These are phyloP conservation scores for Chalciporus piperatoides DNA, from an alignment of 1,284 basidiomycete genomes.

Conservation along the genomic window DNA sequence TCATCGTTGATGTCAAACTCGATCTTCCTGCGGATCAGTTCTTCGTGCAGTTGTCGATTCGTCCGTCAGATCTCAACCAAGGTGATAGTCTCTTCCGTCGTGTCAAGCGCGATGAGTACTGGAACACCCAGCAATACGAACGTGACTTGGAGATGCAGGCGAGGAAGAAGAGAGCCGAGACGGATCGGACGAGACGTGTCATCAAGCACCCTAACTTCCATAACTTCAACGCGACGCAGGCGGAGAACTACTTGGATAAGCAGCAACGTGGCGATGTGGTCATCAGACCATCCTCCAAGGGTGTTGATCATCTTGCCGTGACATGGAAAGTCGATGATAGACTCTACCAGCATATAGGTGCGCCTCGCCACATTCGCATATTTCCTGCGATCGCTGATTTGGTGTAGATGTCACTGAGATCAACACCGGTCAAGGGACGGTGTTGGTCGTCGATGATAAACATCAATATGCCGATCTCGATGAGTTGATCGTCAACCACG, in stretches of 20 bases:
- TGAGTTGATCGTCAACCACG: constrained; percentile 96
- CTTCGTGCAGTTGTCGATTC: constrained; percentile 75
- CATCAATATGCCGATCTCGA: constrained; percentile 94
- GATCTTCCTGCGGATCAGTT: constrained; percentile 63
- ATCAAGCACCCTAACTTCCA: constrained; percentile 99
- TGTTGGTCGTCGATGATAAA: constrained; percentile 77
- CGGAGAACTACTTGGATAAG: constrained; percentile 86
- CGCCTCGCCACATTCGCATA: constrained; percentile 11
- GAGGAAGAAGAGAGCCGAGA: constrained; percentile 83
- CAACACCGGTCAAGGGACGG: constrained; percentile 69
- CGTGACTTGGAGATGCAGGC: constrained; percentile 73
- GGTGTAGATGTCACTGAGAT: constrained; percentile 84
- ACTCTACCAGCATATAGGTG: constrained; percentile 96
- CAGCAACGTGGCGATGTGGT: constrained; percentile 95
- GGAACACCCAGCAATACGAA: constrained; percentile 64
- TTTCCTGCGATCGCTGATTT: constrained; percentile 10
- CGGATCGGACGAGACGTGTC: constrained; percentile 74
- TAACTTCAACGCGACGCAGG: constrained; percentile 89
- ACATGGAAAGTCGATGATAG: constrained; percentile 99
- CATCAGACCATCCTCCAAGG: constrained; percentile 94
- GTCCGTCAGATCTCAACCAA: constrained; percentile 61
- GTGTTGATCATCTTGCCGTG: constrained; percentile 90
- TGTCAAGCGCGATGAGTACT: constrained; percentile 60
- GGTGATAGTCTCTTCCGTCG: constrained; percentile 67
- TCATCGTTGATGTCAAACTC: constrained; percentile 73